phyloP scores from a whole-genome alignment of 2,329 filamentous ascomycete species.

The Ceratocystis albifundus region DNA sequence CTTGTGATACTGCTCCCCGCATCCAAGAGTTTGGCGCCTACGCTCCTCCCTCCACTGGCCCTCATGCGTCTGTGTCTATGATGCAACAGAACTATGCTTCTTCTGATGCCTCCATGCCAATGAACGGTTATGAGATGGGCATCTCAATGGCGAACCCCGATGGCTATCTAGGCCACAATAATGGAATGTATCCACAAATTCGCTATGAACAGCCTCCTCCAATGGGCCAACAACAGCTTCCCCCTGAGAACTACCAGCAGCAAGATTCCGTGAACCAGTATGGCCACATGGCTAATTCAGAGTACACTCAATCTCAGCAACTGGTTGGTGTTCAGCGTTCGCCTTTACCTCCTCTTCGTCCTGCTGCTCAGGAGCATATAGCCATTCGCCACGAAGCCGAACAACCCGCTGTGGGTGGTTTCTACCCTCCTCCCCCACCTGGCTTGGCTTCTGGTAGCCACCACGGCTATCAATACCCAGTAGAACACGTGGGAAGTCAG shows the following conservation, averaged over 20 bases:
- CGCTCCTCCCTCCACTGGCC: neutral
- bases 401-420: conserved; percentile 5
- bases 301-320: conserved; percentile 15
- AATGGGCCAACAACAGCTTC: neutral
- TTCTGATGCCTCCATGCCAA: neutral
- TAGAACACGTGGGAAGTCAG: conserved; percentile 14
- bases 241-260: conserved; percentile 17
- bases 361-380: conserved; percentile 14
- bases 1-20: conserved; percentile 11
- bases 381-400: conserved; percentile 8
- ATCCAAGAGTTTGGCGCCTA: neutral
- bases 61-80: neutral
- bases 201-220: conserved; percentile 14
- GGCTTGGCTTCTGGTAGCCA: conserved; percentile 8
- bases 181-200: neutral
- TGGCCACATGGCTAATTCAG: neutral
- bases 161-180: conserved; percentile 7
- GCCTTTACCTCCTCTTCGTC: conserved; percentile 19
- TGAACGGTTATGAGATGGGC: conserved; percentile 14
- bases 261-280: conserved; percentile 13
- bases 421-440: conserved; percentile 18
- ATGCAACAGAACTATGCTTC: conserved; percentile 10
- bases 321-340: conserved; percentile 15
- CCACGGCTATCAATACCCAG: conserved; percentile 10
- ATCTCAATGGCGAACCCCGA: neutral